Percentiles rank a stretch among this genome's conserved stretches.
These are phyloP conservation scores for Fragaria ananassa DNA, from an alignment of 306 rosid species.

Conservation along the genomic window DNA sequence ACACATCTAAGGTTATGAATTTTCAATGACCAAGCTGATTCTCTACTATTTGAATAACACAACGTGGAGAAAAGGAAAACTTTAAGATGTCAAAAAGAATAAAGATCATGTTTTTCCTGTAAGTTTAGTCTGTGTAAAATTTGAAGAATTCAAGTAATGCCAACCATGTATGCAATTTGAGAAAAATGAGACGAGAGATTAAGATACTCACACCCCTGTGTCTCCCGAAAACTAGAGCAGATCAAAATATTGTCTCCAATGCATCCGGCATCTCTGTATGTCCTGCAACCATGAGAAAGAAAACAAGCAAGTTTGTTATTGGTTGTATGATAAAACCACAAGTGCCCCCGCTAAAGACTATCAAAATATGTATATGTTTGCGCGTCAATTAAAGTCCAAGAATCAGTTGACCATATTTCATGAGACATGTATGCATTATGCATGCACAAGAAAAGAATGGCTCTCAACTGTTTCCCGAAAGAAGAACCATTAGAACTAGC, in stretches of 20 bases:
- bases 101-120: background rate
- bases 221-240: constrained; percentile 89
- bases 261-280: constrained; percentile 97
- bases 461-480: background rate
- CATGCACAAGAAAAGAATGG: background rate
- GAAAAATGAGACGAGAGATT: constrained; percentile 1
- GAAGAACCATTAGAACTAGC: background rate
- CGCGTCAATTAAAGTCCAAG: background rate
- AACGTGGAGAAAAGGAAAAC: background rate
- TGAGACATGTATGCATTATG: background rate
- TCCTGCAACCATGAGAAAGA: constrained; percentile 53
- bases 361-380: background rate
- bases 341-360: background rate
- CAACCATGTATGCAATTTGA: background rate
- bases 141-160: constrained; percentile 12
- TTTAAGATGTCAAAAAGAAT: constrained; percentile 5
- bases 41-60: background rate
- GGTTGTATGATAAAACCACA: background rate
- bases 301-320: background rate
- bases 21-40: background rate
- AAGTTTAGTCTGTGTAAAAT: constrained; percentile 11
- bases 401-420: background rate
- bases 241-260: constrained; percentile 91
- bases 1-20: background rate
- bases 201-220: constrained; percentile 79